phyloP scores from a whole-genome alignment of 306 rosid species.

The Comarum palustre region DNA sequence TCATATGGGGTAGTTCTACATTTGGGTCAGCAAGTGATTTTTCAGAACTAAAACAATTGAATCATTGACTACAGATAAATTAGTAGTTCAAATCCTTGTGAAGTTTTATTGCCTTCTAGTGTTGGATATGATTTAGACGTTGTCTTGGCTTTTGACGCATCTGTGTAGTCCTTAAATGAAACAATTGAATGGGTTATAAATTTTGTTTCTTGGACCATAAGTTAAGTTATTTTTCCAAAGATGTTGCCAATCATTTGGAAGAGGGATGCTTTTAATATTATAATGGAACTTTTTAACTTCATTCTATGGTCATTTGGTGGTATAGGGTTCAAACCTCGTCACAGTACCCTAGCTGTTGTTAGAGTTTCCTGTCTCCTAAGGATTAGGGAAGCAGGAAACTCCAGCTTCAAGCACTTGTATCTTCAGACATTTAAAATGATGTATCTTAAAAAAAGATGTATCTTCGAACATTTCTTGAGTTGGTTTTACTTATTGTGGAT shows the following conservation, averaged over 20 bases:
- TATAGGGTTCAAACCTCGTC: not conserved
- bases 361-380: not conserved
- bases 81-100: not conserved
- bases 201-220: conserved; percentile 2
- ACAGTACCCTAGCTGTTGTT: not conserved
- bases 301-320: no score
- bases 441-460: not conserved
- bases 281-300: not conserved
- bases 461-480: not conserved
- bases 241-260: not conserved
- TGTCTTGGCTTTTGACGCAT: not conserved
- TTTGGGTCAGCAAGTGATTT: not conserved
- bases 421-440: not conserved
- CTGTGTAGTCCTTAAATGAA: conserved; percentile 1
- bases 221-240: not conserved
- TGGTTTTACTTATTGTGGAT: conserved; percentile 23
- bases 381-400: not conserved
- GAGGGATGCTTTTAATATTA: not conserved
- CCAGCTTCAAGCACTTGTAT: not conserved
- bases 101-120: not conserved
- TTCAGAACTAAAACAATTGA: not conserved
- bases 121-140: not conserved
- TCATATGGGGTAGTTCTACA: not conserved
- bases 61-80: not conserved
- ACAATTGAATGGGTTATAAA: not conserved